Evolutionary conservation across 2,329 filamentous ascomycete genomes (phyloP), one percentile per base, ranked within the genome.

Genomic region (Xylariaceae sp.): DNA sequence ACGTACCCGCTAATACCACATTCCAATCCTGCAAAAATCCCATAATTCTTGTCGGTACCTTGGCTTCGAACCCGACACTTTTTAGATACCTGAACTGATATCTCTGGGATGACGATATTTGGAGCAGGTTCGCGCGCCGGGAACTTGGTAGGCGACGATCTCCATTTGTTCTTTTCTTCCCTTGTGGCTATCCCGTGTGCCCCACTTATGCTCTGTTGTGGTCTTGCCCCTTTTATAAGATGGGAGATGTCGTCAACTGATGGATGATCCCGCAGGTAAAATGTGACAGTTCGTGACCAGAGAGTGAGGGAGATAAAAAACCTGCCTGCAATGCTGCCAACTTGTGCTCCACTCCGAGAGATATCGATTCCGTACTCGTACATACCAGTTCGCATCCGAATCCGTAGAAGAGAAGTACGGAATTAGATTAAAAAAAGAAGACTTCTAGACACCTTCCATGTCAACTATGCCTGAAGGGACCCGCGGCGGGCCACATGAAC

Each of bases 61-160:
- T 13, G 37, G 5, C 23, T 4, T 4, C 23, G 23, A 30, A 30
- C 11, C 5, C 13, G 9, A 13, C 11, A 8, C 7, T 13, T 13
- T 41, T 1, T 13, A 41, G 37, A 41, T 13, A 41, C 11, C 9
- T 9, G 6, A 9, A 41, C 37, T 10, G 4, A 41, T 41, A 13
- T 13, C 9, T 41, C 8, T 18, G 8, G 17, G 17, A 23, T 13
- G 47, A 49, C 7, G 17, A 49, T 9, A 13, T 48, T 48, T 45
- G 41, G 47, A 51, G 8, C 15, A 44, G 39, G 17, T 35, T 56
- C 57, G 8, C 17, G 10, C 59, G 23, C 61, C 59, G 35, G 45
- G 52, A 39, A 53, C 48, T 60, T 57, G 61, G 59, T 52, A 30
- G 23, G 23, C 23, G 61, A 51, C 57, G 59, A 63, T 63, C 61